Base-by-base conservation (phyloP, 257 asterid species). In the Mitragyna speciosa region DNA sequence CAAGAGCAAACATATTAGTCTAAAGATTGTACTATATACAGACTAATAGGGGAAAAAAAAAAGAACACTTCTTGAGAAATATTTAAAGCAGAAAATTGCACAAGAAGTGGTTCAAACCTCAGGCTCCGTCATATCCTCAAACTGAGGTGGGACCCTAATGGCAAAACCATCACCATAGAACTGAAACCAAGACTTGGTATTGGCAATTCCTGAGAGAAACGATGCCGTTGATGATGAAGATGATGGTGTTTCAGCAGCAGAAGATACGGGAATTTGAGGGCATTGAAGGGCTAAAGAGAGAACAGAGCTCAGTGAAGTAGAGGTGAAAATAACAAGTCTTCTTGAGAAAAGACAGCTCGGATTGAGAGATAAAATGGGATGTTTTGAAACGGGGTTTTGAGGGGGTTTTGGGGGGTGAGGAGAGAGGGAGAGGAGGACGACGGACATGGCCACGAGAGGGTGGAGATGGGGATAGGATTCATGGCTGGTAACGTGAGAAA, bases 151-250 rank as follows among this genome's bases (percentile, higher is more conserved):
- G 48, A 96, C 91, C 1, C 99, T 93, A 84, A 96, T 92, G 28
- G 96, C 85, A 51, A 96, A 96, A 22, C 99, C 99, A 72, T 89
- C 89, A 28, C 98, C 99, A 70, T 86, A 94, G 87, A 89, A 94
- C 82, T 87, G 97, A 88, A 88, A 87, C 99, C 98, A 96, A 30
- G 97, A 90, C 87, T 84, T 93, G 71, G 99, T 93, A 78, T 88
- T 95, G 69, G 89, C 86, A 82, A 96, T 92, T 73, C 94, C 98
- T 14, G 97, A 88, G 30, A 92, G 89, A 82, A 92, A 89, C 31
- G 92, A 76, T 15, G 87, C 64, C 12, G 85, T 49, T 14, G 79
- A 51, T 6, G 79, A 48, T 10, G 86, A 48, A 10, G 89, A 48
- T 14, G 84, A 77, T 9, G 82, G 71, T 9, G 90, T 74, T 82